Conservation (phyloP, 257 asterid species). For the Solanum rostratum region DNA sequence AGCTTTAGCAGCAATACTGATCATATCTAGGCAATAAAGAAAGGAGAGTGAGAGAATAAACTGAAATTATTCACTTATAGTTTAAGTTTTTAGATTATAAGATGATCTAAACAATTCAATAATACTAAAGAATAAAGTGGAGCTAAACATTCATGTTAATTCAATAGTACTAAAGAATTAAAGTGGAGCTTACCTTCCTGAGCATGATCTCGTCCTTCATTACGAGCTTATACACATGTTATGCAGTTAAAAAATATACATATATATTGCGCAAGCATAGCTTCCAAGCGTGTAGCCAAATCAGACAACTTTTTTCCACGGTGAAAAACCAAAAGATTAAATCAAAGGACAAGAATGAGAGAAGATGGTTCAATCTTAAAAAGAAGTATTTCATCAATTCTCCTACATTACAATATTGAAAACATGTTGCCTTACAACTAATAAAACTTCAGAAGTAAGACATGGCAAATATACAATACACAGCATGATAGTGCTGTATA, state of each 20-base stretch:
- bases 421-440: neutral
- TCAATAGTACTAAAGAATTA: neutral
- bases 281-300: neutral
- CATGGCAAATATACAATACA: neutral
- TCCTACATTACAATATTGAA: neutral
- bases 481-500: neutral
- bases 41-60: neutral
- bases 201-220: neutral
- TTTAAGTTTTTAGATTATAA: neutral
- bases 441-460: neutral
- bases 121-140: neutral
- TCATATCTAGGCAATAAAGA: neutral
- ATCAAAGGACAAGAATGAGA: neutral
- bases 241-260: neutral
- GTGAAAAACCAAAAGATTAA: neutral
- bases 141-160: neutral
- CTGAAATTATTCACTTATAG: neutral
- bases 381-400: neutral
- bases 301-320: neutral
- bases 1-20: neutral
- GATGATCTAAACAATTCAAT: neutral
- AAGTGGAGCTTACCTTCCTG: neutral
- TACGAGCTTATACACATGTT: neutral
- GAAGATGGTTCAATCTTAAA: neutral
- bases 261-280: neutral